Percentiles rank a stretch among this genome's conserved stretches.
phyloP scores from a whole-genome alignment of 2,329 filamentous ascomycete species.

The Fusarium armeniacum region DNA sequence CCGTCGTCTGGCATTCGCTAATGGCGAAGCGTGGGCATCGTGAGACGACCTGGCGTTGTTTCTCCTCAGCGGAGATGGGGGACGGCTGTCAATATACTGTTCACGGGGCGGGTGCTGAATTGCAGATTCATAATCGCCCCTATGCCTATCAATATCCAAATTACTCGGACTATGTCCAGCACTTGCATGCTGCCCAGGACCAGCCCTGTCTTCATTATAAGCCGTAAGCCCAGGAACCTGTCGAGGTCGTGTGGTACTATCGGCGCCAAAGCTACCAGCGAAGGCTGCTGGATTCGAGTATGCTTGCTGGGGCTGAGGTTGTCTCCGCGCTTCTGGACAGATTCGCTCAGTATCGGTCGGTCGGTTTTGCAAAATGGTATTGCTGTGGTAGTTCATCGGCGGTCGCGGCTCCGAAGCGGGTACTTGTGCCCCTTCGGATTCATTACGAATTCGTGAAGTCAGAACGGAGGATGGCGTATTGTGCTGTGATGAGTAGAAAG shows the following conservation, averaged over 20 bases:
- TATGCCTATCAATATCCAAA: constrained; percentile 44
- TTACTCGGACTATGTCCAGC: constrained; percentile 59
- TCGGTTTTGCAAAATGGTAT: constrained; percentile 20
- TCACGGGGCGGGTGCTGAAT: constrained; percentile 40
- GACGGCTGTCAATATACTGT: constrained; percentile 52
- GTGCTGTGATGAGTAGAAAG: constrained; percentile 95
- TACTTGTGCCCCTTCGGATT: constrained; percentile 53
- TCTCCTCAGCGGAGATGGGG: constrained; percentile 74
- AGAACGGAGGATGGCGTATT: constrained; percentile 76
- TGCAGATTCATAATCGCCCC: constrained; percentile 27
- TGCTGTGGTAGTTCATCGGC: constrained; percentile 23
- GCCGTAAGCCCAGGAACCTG: constrained; percentile 54
- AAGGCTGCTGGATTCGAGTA: constrained; percentile 24
- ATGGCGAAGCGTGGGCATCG: constrained; percentile 75
- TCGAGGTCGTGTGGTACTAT: constrained; percentile 31
- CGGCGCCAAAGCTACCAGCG: constrained; percentile 20
- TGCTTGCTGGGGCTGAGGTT: constrained; percentile 22
- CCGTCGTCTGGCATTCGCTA: constrained; percentile 63
- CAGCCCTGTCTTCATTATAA: constrained; percentile 40
- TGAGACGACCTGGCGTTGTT: constrained; percentile 81
- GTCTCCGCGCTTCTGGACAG: constrained; percentile 16
- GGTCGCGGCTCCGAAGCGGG: constrained; percentile 38
- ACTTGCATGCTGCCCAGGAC: constrained; percentile 52
- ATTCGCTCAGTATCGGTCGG: constrained; percentile 22
- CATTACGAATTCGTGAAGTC: constrained; percentile 64